Percentiles rank a stretch among this genome's conserved stretches.
Conservation (phyloP, 805 yeast genomes). For the Candida caryicola region DNA sequence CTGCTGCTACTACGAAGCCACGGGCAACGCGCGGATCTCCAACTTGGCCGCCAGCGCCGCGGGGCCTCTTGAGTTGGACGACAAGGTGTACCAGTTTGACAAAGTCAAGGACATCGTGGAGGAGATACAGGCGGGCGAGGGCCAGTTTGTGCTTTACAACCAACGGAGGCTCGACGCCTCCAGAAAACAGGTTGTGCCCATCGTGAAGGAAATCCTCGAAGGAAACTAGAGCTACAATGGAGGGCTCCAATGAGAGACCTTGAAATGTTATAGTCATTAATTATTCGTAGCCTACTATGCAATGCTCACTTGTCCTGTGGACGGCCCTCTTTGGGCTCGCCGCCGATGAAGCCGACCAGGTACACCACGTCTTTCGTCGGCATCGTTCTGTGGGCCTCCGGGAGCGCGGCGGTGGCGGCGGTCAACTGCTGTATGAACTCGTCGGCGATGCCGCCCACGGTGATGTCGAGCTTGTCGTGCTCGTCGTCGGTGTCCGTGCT, state of each 20-base stretch:
- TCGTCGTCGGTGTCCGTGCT: conserved; percentile 12
- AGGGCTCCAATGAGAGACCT: no score
- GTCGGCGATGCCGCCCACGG: conserved; percentile 13
- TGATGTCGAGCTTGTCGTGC: conserved; percentile 16
- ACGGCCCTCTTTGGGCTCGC: no score
- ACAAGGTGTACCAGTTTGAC: conserved; percentile 21
- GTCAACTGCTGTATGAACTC: conserved; percentile 16
- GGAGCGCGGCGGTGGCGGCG: conserved; percentile 17
- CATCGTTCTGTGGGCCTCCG: conserved; percentile 14
- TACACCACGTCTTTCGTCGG: conserved; percentile 17
- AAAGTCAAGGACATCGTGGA: conserved; percentile 13
- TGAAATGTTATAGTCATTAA: no score
- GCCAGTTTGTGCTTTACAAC: conserved; percentile 37
- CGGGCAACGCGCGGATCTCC: conserved; percentile 12
- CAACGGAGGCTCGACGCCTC: conserved; percentile 57
- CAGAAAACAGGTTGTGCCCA: conserved; percentile 85
- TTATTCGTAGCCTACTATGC: no score
- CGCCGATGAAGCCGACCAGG: conserved; percentile 21
- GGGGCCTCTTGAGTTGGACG: conserved; percentile 22
- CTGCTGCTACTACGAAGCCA: conserved; percentile 22
- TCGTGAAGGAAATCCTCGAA: conserved; percentile 33
- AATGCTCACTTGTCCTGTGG: no score
- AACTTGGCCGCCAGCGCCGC: conserved; percentile 19
- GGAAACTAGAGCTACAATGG: conserved; percentile 3
- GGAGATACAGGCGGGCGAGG: conserved; percentile 8